These are phyloP conservation scores for Flaveria bidentis DNA, from an alignment of 129 eudicot genomes.

Conservation along the genomic window DNA sequence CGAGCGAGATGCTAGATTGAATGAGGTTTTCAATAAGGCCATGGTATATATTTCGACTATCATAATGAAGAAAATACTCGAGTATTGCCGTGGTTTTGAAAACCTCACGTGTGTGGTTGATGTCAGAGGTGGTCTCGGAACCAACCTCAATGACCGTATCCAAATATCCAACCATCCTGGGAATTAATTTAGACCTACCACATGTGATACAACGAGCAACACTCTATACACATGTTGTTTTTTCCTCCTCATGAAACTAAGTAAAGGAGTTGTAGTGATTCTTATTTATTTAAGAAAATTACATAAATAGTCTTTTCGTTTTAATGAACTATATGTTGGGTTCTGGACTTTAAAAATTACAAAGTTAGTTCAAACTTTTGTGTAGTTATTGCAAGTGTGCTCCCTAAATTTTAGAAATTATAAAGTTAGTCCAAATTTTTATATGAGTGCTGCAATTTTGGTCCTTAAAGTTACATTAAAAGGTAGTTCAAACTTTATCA, in stretches of 20 bases:
- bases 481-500: too few species aligned
- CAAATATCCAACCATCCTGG: conserved; percentile 30
- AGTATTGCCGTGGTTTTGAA: conserved; percentile 30
- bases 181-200: conserved; percentile 38
- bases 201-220: conserved; percentile 37
- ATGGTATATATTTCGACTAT: conserved; percentile 27
- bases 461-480: too few species aligned
- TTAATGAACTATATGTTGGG: too few species aligned
- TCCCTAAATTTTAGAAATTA: too few species aligned
- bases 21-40: conserved; percentile 30
- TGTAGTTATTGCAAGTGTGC: too few species aligned
- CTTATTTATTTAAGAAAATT: too few species aligned
- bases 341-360: too few species aligned
- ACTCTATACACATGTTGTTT: conserved; percentile 17
- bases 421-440: too few species aligned
- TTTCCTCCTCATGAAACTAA: background rate
- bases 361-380: too few species aligned
- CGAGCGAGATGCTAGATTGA: conserved; percentile 1
- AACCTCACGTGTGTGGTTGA: conserved; percentile 28
- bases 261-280: too few species aligned
- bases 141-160: conserved; percentile 23
- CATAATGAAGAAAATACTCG: conserved; percentile 26
- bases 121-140: conserved; percentile 46
- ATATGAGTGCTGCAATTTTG: too few species aligned
- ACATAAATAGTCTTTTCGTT: too few species aligned